Base-by-base conservation (phyloP, 2,329 filamentous ascomycete genomes). In the Lasiodiplodia gonubiensis region DNA sequence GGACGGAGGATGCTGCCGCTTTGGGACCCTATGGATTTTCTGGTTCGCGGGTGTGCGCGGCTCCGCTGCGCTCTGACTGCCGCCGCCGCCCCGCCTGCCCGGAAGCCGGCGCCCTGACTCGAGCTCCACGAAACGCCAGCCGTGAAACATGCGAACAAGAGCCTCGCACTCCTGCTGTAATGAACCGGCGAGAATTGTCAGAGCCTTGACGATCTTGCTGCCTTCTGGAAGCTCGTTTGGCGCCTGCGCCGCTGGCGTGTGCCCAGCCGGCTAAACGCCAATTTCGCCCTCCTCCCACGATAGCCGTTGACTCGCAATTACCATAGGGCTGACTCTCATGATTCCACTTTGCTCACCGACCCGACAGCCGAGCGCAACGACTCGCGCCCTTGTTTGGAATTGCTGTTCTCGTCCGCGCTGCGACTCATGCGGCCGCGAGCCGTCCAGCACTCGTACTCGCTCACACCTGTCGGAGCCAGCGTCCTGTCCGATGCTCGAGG, bases 21-120 rank as follows among this genome's bases (percentile, higher is more conserved):
- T 61, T 61, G 23, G 57, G 57, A 5, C 39, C 57, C 10, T 39
- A 61, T 61, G 57, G 39, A 61, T 61, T 61, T 61, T 61, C 57
- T 61, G 57, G 57, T 61, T 61, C 57, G 39, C 57, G 57, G 57
- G 57, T 63, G 25, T 30, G 59, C 59, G 59, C 59, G 59, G 59
- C 59, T 63, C 46, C 59, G 59, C 59, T 25, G 27, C 35, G 42
- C 59, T 63, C 59, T 60, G 55, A 46, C 55, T 60, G 51, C 51
- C 51, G 51, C 51, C 51, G 42, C 42, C 51, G 51, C 51, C 55
- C 59, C 59, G 59, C 42, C 59, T 63, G 59, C 30, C 59, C 49
- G 59, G 59, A 14, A 35, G 42, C 59, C 59, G 46, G 59, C 59
- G 42, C 46, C 59, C 59, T 63, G 59, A 63, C 59, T 63, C 59